Evolutionary conservation across 2,329 filamentous ascomycete species (phyloP).

Genomic region (Scedosporium boydii): DNA sequence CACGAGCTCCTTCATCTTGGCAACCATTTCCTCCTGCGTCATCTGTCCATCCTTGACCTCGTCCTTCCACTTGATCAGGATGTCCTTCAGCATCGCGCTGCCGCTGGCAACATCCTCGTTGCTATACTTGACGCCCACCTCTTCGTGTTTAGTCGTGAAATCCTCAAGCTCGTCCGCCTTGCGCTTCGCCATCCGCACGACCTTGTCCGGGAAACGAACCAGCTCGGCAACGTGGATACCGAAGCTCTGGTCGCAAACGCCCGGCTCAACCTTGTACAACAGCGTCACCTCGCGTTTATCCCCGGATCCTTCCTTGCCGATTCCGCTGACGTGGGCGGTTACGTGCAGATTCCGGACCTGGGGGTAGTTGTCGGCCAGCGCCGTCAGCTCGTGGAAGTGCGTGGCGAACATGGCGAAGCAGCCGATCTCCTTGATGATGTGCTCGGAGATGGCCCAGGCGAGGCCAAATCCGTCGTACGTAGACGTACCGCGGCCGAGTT

Average conservation of each 20-base stretch:
- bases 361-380: constrained; percentile 74
- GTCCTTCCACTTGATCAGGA: constrained; percentile 78
- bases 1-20: constrained; percentile 71
- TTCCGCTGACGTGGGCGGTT: constrained; percentile 75
- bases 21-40: constrained; percentile 67
- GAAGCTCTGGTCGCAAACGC: constrained; percentile 94
- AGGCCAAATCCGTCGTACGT: constrained; percentile 98
- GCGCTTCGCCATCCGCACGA: constrained; percentile 97
- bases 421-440: constrained; percentile 90
- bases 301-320: constrained; percentile 26
- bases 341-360: constrained; percentile 93
- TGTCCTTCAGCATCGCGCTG: constrained; percentile 71
- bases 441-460: constrained; percentile 98
- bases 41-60: constrained; percentile 53
- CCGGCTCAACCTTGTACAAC: constrained; percentile 91
- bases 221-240: constrained; percentile 97
- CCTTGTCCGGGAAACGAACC: constrained; percentile 91
- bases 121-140: constrained; percentile 50
- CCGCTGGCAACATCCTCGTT: constrained; percentile 87
- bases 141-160: constrained; percentile 72
- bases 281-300: constrained; percentile 72
- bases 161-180: constrained; percentile 98
- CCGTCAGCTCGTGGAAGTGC: constrained; percentile 96
- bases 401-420: constrained; percentile 95
- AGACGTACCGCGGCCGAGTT: constrained; percentile 89